A percentile compares a stretch with the other conserved stretches of the same genome.
Evolutionary conservation across 306 rosid genomes (phyloP).

Genomic region (Sphenostylis stenocarpa): DNA sequence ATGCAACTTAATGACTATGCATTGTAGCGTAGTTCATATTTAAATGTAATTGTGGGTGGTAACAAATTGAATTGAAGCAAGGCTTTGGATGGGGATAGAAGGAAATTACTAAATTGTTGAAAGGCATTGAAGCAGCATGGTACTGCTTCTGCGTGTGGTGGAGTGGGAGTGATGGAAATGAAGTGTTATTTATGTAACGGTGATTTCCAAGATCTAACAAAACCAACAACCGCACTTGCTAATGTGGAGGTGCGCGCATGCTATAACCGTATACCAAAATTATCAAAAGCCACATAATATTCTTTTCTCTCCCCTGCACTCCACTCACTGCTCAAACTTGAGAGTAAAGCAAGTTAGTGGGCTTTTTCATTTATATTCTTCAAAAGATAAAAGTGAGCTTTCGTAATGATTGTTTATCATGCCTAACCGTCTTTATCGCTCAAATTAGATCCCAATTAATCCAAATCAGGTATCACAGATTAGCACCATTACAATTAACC

Average conservation of each 20-base stretch:
- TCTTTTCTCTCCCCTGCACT: slow-evolving; percentile 20
- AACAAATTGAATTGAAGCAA: slow-evolving; percentile 19
- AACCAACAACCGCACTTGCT: slow-evolving; percentile 37
- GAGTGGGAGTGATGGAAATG: background rate
- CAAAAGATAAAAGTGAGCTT: slow-evolving; percentile 16
- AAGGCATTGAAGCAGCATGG: slow-evolving; percentile 14
- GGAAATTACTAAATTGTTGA: slow-evolving; percentile 22
- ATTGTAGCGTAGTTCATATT: background rate
- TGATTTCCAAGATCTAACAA: slow-evolving; percentile 41
- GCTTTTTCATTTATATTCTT: background rate
- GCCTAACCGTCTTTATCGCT: slow-evolving; percentile 13
- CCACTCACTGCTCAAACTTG: slow-evolving; percentile 26
- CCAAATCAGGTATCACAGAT: slow-evolving; percentile 6
- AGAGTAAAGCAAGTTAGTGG: slow-evolving; percentile 13
- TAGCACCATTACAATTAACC: background rate
- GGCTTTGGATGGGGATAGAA: background rate
- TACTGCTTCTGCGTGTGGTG: background rate
- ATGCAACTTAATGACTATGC: background rate
- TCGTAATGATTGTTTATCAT: slow-evolving; percentile 26
- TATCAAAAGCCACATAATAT: background rate
- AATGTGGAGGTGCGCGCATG: slow-evolving; percentile 8
- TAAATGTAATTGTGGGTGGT: slow-evolving; percentile 19
- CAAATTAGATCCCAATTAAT: slow-evolving; percentile 47
- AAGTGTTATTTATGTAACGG: background rate
- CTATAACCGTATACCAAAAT: slow-evolving; percentile 8